Base-by-base conservation (phyloP, 371 early-diverging fungal genomes). In the Phascolomyces articulosus region DNA sequence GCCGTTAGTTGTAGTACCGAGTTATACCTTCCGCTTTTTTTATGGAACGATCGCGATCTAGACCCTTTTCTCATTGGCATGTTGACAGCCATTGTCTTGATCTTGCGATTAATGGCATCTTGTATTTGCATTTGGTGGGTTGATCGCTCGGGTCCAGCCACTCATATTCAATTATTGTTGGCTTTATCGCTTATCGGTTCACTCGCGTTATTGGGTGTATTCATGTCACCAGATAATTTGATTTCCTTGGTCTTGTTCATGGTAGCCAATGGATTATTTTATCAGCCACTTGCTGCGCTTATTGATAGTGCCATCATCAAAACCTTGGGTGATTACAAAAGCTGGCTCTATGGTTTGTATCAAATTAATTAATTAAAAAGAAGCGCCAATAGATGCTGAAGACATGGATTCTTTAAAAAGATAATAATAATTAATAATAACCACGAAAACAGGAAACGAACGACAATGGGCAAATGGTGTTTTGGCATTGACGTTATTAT, bases 261-360 rank as follows among this genome's bases (percentile, higher is more conserved):
- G 64, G 24, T 62, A 11, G 31, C 70, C 24, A 64, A 72, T 40
- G 71, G 70, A 18, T 13, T 70, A 21, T 70, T 70, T 51, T 72
- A 68, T 61, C 79, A 73, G 29, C 75, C 79, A 9, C 55, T 75
- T 10, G 64, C 64, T 23, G 64, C 62, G 4, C 55, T 78, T 15
- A 63, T 73, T 18, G 62, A 75, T 58, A 70, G 66, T 40, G 67
- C 61, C 13, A 70, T 73, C 15, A 70, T 78, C 20, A 78, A 78
- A 21, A 56, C 61, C 7, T 41, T 78, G 40, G 73, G 72, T 4
- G 75, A 78, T 41, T 78, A 71, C 62, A 63, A 71, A 62, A 64
- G 67, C 0, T 40, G 75, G 41, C 68, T 78, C 34, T 77, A 69
- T 70, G 72, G 79, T 75, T 73, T 55, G 63, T 54, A 68, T 61